These are phyloP conservation scores for Solanum pimpinellifolium DNA, from an alignment of 257 asterid genomes.

Conservation along the genomic window DNA sequence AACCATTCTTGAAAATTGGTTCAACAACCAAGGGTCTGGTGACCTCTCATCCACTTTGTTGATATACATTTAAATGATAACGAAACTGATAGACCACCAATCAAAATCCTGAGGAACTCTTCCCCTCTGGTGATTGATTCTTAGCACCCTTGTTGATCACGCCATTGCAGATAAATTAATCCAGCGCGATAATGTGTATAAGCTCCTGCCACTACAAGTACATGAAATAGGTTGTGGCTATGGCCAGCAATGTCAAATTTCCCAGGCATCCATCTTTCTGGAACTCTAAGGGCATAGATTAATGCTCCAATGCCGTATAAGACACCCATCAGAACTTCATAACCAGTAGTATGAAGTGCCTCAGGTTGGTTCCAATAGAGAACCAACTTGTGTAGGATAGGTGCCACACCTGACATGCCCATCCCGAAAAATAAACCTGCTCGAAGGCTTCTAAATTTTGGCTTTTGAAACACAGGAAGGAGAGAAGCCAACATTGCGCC, in stretches of 20 bases:
- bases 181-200: conserved; percentile 86
- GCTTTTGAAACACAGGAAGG: conserved; percentile 70
- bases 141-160: conserved; percentile 84
- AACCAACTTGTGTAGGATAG: conserved; percentile 73
- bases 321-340: conserved; percentile 75
- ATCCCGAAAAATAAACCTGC: conserved; percentile 79
- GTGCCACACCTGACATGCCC: conserved; percentile 82
- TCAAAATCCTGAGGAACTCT: background rate
- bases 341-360: conserved; percentile 71
- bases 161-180: conserved; percentile 79
- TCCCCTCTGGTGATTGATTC: background rate
- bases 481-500: conserved; percentile 71
- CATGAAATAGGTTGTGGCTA: conserved; percentile 83
- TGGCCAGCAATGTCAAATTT: conserved; percentile 87
- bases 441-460: conserved; percentile 59
- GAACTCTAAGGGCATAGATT: conserved; percentile 67
- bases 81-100: background rate
- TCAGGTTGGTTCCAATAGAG: conserved; percentile 78
- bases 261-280: conserved; percentile 95
- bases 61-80: background rate
- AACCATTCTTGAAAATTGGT: background rate
- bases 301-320: conserved; percentile 76
- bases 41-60: background rate
- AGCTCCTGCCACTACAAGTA: conserved; percentile 93
- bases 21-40: background rate